phyloP scores from a whole-genome alignment of 2,329 filamentous ascomycete genomes.

The Fonsecaea monophora region DNA sequence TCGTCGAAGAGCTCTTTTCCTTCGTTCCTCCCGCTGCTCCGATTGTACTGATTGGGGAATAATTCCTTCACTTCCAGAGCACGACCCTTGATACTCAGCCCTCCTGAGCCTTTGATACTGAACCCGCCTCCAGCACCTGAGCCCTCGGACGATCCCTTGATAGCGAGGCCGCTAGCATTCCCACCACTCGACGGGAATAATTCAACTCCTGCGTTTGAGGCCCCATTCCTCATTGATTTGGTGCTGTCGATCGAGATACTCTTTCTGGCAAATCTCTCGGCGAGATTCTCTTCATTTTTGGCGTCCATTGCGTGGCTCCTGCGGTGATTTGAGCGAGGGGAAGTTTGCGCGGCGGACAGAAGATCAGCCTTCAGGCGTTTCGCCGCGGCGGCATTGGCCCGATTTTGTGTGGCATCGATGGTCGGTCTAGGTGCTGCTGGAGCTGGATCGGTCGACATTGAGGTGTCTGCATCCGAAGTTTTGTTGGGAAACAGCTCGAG shows the following conservation, averaged over 20 bases:
- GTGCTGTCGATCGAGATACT: constrained; percentile 40
- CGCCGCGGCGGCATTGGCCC: constrained; percentile 40
- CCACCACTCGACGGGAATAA: constrained; percentile 45
- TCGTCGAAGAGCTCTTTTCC: constrained; percentile 74
- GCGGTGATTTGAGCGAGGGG: constrained; percentile 50
- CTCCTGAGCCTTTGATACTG: constrained; percentile 49
- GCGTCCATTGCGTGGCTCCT: constrained; percentile 61
- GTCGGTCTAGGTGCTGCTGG: constrained; percentile 48
- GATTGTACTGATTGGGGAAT: constrained; percentile 66
- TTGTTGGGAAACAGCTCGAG: constrained; percentile 56
- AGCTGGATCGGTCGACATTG: constrained; percentile 46
- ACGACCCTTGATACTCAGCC: constrained; percentile 74
- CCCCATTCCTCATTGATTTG: constrained; percentile 34
- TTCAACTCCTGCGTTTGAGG: constrained; percentile 46
- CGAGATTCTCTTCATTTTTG: constrained; percentile 61
- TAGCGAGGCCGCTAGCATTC: constrained; percentile 57
- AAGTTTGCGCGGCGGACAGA: constrained; percentile 55
- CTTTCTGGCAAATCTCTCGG: constrained; percentile 39
- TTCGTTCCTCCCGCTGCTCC: constrained; percentile 54
- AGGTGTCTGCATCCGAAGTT: constrained; percentile 26
- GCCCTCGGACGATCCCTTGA: constrained; percentile 60
- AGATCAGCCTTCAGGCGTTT: constrained; percentile 62
- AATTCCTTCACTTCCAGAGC: constrained; percentile 67
- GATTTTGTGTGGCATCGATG: constrained; percentile 35
- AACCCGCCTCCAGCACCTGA: too few species aligned